Base-by-base conservation (phyloP, 345 rosid genomes). In the Litchi chinensis region DNA sequence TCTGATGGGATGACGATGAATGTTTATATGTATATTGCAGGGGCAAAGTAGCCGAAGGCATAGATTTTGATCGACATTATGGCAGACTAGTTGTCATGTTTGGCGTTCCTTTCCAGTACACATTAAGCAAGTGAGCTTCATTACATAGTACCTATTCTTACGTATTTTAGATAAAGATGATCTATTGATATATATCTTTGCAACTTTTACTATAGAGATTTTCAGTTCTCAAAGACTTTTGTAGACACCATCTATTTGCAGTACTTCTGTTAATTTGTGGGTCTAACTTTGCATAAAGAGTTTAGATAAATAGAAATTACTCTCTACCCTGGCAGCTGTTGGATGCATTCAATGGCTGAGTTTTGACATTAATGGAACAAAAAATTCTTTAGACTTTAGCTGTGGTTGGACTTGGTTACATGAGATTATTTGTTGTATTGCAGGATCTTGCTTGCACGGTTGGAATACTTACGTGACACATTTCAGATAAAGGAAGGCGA, bases 401-500 rank as follows among this genome's bases (percentile, higher is more conserved):
- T 44, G 10, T 65, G 56, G 10, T 22, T 67, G 41, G 54, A 37
- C n/a, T 5, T 67, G 56, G 40, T 71, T 76, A 74, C 59, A 62
- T 75, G 43, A 80, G 9, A 59, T 57, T 79, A 46, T 40, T 44
- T 44, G 60, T 80, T 63, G 41, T 79, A 4, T 68, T 80, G 81
- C 86, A 96, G 99, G 85, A 94, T 96, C 80, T 88, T 96, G 82
- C 85, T 90, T 72, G 98, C 98, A 57, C 86, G 97, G 77, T 85
- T 96, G 91, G 99, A 96, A 86, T 96, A 94, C 65, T 83, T 96
- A 68, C 89, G 94, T n/a, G 99, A 94, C 79, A 91, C 94, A 19
- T 96, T 94, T 84, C 99, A 96, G 79, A 96, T 96, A 87, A 94
- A 96, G 88, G 98, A 94, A 86, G 99, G 99, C 37, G 97, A 96